These are phyloP conservation scores for Botrytis sinoallii DNA, from an alignment of 2,329 filamentous ascomycete genomes.

Conservation along the genomic window DNA sequence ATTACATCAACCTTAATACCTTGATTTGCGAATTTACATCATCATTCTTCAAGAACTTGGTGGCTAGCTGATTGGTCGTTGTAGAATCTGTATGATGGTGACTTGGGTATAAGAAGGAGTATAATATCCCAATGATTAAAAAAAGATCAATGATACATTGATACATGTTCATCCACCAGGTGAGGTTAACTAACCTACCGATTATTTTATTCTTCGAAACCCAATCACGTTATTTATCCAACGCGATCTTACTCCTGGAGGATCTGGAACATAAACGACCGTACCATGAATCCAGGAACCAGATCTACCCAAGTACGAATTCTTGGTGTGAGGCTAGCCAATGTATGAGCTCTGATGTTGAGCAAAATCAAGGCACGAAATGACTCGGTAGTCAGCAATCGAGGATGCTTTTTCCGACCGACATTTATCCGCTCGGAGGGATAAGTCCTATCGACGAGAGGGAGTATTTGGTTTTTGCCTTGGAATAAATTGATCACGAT, in stretches of 20 bases:
- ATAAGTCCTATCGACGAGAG: not conserved
- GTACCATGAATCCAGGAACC: not conserved
- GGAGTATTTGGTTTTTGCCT: not conserved
- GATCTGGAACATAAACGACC: not conserved
- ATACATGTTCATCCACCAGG: not conserved
- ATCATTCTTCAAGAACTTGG: not conserved
- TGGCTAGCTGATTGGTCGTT: not conserved
- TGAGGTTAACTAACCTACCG: not conserved
- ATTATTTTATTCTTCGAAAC: not conserved
- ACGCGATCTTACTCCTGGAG: not conserved
- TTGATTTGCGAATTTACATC: conserved; percentile 2
- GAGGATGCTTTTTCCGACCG: not conserved
- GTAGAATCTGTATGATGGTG: not conserved
- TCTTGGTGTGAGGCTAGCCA: not conserved
- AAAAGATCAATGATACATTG: not conserved
- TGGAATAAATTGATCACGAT: not conserved
- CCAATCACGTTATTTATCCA: not conserved
- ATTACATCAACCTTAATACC: not conserved
- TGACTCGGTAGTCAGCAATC: not conserved
- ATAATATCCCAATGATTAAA: not conserved
- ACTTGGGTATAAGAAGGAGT: not conserved
- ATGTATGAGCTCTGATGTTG: not conserved
- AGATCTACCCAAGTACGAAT: not conserved
- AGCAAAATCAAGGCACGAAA: not conserved
- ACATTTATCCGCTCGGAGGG: not conserved